Evolutionary conservation across 2,329 filamentous ascomycete genomes (phyloP).

Genomic region (Aphanoascus verrucosus): DNA sequence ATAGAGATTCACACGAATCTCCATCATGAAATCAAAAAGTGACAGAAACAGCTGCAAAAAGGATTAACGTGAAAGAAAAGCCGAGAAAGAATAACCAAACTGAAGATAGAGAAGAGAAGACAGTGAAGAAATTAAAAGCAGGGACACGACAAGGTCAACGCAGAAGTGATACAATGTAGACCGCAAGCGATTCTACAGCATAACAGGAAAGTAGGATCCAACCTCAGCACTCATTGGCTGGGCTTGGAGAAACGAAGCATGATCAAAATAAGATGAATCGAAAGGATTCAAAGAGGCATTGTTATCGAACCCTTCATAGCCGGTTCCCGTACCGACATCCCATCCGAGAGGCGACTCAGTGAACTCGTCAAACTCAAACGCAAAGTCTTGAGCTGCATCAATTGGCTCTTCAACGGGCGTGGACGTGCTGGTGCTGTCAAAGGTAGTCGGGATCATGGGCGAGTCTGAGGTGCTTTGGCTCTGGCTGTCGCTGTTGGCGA

Average conservation of each 20-base stretch:
- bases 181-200: slow-evolving; percentile 20
- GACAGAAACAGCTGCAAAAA: slow-evolving; percentile 10
- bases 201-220: slow-evolving; percentile 30
- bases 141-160: slow-evolving; percentile 19
- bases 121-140: slow-evolving; percentile 18
- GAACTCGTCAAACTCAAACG: slow-evolving; percentile 15
- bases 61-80: slow-evolving; percentile 20
- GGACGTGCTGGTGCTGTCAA: slow-evolving; percentile 5
- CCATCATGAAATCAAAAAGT: slow-evolving; percentile 19
- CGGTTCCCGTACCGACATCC: slow-evolving; percentile 9
- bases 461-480: slow-evolving; percentile 4
- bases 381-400: slow-evolving; percentile 17
- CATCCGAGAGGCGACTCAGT: slow-evolving; percentile 15
- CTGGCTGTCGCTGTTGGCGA: slow-evolving; percentile 15
- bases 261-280: slow-evolving; percentile 23
- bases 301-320: slow-evolving; percentile 25
- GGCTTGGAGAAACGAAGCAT: slow-evolving; percentile 20
- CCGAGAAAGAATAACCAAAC: slow-evolving; percentile 19
- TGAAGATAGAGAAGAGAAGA: slow-evolving; percentile 21
- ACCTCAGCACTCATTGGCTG: slow-evolving; percentile 26
- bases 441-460: neutral
- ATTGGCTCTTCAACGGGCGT: slow-evolving; percentile 5
- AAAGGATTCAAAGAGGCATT: slow-evolving; percentile 23
- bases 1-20: slow-evolving; percentile 11
- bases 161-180: slow-evolving; percentile 14